Evolutionary conservation across 805 yeast genomes (phyloP).

Genomic region (Ogataea allantospora): DNA sequence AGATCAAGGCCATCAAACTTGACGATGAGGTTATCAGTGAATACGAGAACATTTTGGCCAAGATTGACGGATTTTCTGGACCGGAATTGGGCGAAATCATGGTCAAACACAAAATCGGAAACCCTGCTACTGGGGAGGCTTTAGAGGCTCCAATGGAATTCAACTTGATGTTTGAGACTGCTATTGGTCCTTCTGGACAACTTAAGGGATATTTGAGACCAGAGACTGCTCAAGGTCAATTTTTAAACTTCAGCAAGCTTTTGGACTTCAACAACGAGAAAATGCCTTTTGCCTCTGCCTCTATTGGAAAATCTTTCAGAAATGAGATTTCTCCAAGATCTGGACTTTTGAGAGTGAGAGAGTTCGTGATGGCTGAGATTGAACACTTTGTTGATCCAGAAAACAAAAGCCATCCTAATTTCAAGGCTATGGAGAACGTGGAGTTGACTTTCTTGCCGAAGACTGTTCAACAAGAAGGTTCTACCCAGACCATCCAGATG

Average conservation of each 20-base stretch:
- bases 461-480: constrained; percentile 83
- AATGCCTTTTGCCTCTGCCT: constrained; percentile 99
- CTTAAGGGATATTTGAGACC: constrained; percentile 95
- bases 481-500: constrained; percentile 59
- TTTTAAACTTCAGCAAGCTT: constrained; percentile 89
- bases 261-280: constrained; percentile 91
- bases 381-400: constrained; percentile 97
- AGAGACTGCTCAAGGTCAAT: constrained; percentile 99
- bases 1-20: constrained; percentile 81
- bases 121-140: constrained; percentile 86
- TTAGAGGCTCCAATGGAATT: constrained; percentile 91
- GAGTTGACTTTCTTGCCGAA: constrained; percentile 79
- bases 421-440: constrained; percentile 70
- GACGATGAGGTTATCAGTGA: constrained; percentile 78
- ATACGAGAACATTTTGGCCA: constrained; percentile 83
- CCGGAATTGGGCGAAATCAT: constrained; percentile 88
- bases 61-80: constrained; percentile 95
- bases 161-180: constrained; percentile 98
- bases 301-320: constrained; percentile 98
- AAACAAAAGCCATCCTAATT: constrained; percentile 79
- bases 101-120: constrained; percentile 75
- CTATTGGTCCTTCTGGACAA: constrained; percentile 98
- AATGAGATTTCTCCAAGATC: constrained; percentile 98
- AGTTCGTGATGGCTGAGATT: constrained; percentile 98
- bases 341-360: constrained; percentile 96